phyloP scores from a whole-genome alignment of 768 basidiomycete species.

The Trametopsis cervina region DNA sequence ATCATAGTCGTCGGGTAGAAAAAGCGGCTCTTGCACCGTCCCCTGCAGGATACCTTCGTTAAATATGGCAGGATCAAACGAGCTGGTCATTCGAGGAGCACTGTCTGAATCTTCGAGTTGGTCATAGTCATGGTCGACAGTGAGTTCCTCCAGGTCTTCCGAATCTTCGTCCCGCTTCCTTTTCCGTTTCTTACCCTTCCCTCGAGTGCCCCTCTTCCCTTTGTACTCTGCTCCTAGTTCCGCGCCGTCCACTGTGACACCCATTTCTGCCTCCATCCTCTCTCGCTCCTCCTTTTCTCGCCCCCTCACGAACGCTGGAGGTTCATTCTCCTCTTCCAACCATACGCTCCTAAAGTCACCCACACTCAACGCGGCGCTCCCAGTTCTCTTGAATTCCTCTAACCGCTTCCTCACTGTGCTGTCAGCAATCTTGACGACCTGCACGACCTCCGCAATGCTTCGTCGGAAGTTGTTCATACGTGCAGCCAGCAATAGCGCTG shows the following conservation, averaged over 20 bases:
- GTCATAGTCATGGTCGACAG: conserved; percentile 14
- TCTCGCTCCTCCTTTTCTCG: conserved; percentile 59
- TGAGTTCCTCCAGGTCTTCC: conserved; percentile 29
- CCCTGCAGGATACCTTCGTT: conserved; percentile 64
- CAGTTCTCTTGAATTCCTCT: conserved; percentile 90
- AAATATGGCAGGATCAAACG: conserved; percentile 52
- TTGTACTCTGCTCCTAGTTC: conserved; percentile 23
- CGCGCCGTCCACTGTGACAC: conserved; percentile 22
- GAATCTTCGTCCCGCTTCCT: conserved; percentile 34
- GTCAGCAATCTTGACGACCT: conserved; percentile 99
- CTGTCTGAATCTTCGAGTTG: conserved; percentile 19
- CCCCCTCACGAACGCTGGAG: conserved; percentile 80
- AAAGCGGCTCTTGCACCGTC: conserved; percentile 33
- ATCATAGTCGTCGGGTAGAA: conserved; percentile 27
- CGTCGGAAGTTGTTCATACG: conserved; percentile 98
- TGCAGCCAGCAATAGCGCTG: conserved; percentile 88
- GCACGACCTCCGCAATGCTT: conserved; percentile 91
- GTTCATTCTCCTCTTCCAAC: conserved; percentile 89
- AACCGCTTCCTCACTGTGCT: conserved; percentile 88
- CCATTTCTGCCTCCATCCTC: conserved; percentile 31
- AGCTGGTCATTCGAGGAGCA: conserved; percentile 4
- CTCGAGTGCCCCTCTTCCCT: conserved; percentile 28
- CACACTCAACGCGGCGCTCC: conserved; percentile 78
- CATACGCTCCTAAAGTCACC: conserved; percentile 87
- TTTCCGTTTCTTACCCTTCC: conserved; percentile 30